A percentile compares a stretch with the other conserved stretches of the same genome.
Evolutionary conservation across 2,329 filamentous ascomycete species (phyloP).

Genomic region (Akanthomyces muscarius): DNA sequence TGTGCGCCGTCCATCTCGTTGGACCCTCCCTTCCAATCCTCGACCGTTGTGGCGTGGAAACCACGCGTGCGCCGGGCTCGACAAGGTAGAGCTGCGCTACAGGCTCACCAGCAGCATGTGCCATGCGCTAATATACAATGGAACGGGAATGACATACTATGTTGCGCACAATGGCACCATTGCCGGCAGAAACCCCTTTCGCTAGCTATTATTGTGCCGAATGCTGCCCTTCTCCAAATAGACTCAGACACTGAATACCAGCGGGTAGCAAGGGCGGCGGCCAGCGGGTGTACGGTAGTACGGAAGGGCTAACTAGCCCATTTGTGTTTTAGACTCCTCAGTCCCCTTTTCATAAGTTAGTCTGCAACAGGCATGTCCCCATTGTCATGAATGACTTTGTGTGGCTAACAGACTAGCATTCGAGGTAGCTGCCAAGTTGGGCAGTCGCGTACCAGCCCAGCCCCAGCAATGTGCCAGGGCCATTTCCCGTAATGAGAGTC

Average conservation of each 20-base stretch:
- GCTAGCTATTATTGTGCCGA: neutral
- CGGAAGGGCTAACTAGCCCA: neutral
- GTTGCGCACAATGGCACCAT: neutral
- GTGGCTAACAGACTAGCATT: conserved; percentile 11
- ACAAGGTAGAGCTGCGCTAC: neutral
- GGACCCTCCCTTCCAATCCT: neutral
- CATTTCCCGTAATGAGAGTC: conserved; percentile 8
- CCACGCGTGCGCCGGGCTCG: neutral
- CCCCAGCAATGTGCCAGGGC: conserved; percentile 10
- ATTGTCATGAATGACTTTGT: conserved; percentile 14
- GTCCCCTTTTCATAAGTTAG: conserved; percentile 6
- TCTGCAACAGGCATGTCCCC: conserved; percentile 8
- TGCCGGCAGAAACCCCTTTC: neutral
- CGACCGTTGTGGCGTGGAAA: conserved; percentile 10
- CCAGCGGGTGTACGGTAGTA: conserved; percentile 3
- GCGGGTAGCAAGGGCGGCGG: conserved; percentile 3
- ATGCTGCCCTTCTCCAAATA: conserved; percentile 6
- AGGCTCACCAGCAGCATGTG: neutral
- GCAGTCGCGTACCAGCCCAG: conserved; percentile 10
- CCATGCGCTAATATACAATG: neutral
- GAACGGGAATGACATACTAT: neutral
- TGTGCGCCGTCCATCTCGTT: neutral
- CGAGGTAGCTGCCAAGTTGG: conserved; percentile 16
- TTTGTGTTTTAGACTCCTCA: conserved; percentile 15
- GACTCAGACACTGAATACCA: conserved; percentile 13